Base-by-base conservation (phyloP, 805 yeast species). In the Nakazawaea wickerhamii region DNA sequence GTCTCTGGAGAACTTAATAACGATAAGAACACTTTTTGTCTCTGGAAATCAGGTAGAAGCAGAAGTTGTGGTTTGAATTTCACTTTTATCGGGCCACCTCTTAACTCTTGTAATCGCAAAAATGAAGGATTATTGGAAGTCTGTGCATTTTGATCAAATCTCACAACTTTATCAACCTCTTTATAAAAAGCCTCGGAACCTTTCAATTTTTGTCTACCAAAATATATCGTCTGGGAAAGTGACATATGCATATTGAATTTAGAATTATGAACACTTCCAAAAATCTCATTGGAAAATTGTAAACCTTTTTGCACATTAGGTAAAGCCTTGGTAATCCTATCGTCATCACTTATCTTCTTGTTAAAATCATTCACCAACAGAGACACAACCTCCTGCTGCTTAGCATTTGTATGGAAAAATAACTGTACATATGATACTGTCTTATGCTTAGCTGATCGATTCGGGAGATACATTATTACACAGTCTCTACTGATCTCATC, bases 191-290 rank as follows among this genome's bases (percentile, higher is more conserved):
- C 13, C 7, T 31, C 34, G 14, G 15, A 4, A 3, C 5, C 20
- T 18, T 34, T 15, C 7, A 22, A 13, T 10, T n/a, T 8, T 10
- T 20, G 30, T 7, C 8, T 21, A n/a, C 17, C 20, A 21, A 42
- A 37, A 32, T 33, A 17, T 2, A 37, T 10, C 3, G 38, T 15
- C 15, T 27, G 27, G 6, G 39, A 18, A 13, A 43, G 14, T 3
- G 45, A 43, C 5, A 38, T 21, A 22, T 43, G 45, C 22, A 32
- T 17, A 26, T 42, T 42, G 2, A 19, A 20, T 19, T 42, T 30
- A 4, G 41, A 25, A 18, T 37, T 21, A 11, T 28, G 38, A 10
- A 27, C 11, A 10, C 27, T 25, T 22, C 15, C 36, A 8, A 30
- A 9, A 4, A 14, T 11, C 17, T 22, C 36, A 15, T 28, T 28